Conservation (phyloP, 192 early-diverging fungal genomes). For the Coemansia sp. region DNA sequence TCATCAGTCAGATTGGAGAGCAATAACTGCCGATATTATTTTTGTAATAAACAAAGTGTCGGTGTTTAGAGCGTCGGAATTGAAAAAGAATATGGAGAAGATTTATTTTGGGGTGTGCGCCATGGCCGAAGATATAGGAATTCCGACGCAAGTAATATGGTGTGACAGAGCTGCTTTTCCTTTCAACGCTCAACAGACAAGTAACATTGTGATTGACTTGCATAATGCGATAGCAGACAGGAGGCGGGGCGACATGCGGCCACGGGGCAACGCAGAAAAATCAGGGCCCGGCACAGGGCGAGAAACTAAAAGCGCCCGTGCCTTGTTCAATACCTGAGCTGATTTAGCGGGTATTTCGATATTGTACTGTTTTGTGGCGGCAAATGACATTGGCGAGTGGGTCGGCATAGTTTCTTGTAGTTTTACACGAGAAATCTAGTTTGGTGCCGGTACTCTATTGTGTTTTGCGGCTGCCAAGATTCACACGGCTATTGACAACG, state of each 20-base stretch:
- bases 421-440: not conserved
- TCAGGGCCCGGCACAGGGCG: not conserved
- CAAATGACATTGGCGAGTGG: not conserved
- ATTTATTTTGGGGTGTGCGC: not conserved
- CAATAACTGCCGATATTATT: not conserved
- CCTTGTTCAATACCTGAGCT: not conserved
- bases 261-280: slow-evolving; percentile 1
- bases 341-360: slow-evolving; percentile 3
- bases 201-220: slow-evolving; percentile 6
- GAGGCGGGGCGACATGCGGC: not conserved
- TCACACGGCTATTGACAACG: not conserved
- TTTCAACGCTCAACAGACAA: not conserved
- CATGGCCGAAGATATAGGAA: slow-evolving; percentile 12
- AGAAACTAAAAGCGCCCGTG: not conserved
- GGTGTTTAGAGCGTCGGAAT: slow-evolving; percentile 7
- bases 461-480: not conserved
- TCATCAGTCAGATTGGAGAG: slow-evolving; percentile 1
- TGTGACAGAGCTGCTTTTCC: not conserved
- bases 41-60: not conserved
- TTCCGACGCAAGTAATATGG: slow-evolving; percentile 2
- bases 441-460: not conserved
- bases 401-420: not conserved
- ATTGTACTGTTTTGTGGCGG: slow-evolving; percentile 4
- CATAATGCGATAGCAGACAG: not conserved
- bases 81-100: not conserved